Conservation (phyloP, 73 alveolate genomes). For the Paramecium sexaurelia region DNA sequence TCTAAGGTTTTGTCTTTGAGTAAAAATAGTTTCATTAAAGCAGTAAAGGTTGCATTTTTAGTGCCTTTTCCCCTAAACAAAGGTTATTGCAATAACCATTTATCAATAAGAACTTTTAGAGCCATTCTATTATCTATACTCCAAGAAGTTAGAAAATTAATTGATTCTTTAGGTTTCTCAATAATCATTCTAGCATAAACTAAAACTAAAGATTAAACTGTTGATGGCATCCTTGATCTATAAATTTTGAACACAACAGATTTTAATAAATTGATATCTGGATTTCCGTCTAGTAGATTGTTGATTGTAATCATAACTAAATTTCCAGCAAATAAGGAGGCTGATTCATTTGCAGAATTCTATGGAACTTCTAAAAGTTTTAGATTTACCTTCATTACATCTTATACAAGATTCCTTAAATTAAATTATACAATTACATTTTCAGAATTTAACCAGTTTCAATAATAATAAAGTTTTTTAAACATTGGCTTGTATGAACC, state of each 20-base stretch:
- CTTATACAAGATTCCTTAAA: slow-evolving; percentile 38
- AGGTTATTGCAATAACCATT: slow-evolving; percentile 96
- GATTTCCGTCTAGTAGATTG: slow-evolving; percentile 57
- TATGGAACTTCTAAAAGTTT: slow-evolving; percentile 56
- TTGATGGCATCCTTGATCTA: slow-evolving; percentile 95
- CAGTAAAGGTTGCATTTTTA: slow-evolving; percentile 91
- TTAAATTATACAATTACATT: background rate
- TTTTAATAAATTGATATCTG: slow-evolving; percentile 55
- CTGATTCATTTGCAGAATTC: slow-evolving; percentile 58
- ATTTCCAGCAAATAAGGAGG: slow-evolving; percentile 60
- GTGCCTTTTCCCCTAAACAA: slow-evolving; percentile 96
- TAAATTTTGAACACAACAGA: slow-evolving; percentile 80
- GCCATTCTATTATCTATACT: slow-evolving; percentile 94
- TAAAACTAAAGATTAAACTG: slow-evolving; percentile 91
- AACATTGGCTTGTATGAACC: slow-evolving; percentile 49
- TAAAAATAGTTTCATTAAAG: slow-evolving; percentile 85
- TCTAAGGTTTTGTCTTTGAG: slow-evolving; percentile 89
- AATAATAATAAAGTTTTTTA: slow-evolving; percentile 57
- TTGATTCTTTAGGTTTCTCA: slow-evolving; percentile 88
- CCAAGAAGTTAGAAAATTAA: slow-evolving; percentile 85
- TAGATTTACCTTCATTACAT: slow-evolving; percentile 60
- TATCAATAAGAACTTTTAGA: slow-evolving; percentile 92
- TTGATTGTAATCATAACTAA: slow-evolving; percentile 55
- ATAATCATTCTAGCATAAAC: slow-evolving; percentile 95
- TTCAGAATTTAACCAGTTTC: slow-evolving; percentile 45